Conservation (phyloP, 2,329 filamentous ascomycete genomes). For the Ophiostoma pallidulum region DNA sequence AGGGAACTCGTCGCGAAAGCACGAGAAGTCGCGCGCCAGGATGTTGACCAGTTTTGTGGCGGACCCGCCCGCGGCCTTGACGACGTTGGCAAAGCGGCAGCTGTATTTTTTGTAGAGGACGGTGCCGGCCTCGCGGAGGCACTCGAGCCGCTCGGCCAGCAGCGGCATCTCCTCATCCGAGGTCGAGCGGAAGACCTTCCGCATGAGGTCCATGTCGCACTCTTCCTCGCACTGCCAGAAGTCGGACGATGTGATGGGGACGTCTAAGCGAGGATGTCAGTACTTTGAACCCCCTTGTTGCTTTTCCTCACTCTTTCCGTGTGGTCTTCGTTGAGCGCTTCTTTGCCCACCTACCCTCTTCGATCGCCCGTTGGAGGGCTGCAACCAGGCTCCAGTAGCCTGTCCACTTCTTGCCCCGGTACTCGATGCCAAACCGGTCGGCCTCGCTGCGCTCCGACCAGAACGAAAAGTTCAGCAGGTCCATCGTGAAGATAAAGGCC, state of each 20-base stretch:
- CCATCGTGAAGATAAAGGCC: slow-evolving; percentile 95
- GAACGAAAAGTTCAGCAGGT: slow-evolving; percentile 92
- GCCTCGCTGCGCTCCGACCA: slow-evolving; percentile 68
- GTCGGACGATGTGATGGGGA: slow-evolving; percentile 78
- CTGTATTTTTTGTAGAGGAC: slow-evolving; percentile 74
- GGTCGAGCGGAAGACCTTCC: slow-evolving; percentile 73
- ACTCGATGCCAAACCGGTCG: slow-evolving; percentile 74
- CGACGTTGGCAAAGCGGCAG: slow-evolving; percentile 62
- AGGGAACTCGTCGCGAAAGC: slow-evolving; percentile 71
- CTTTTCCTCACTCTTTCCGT: background rate
- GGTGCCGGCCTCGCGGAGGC: slow-evolving; percentile 72
- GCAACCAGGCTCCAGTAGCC: slow-evolving; percentile 95
- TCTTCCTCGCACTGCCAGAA: slow-evolving; percentile 75
- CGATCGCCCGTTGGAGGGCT: slow-evolving; percentile 72
- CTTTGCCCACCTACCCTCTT: slow-evolving; percentile 55
- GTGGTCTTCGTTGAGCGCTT: background rate
- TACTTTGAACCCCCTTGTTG: background rate
- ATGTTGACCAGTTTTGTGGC: slow-evolving; percentile 80
- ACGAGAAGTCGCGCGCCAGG: slow-evolving; percentile 69
- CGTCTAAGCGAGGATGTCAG: slow-evolving; percentile 45
- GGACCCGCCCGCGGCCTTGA: slow-evolving; percentile 65
- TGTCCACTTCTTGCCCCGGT: slow-evolving; percentile 73
- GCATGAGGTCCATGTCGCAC: slow-evolving; percentile 65
- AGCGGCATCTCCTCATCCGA: slow-evolving; percentile 84
- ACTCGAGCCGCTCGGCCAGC: slow-evolving; percentile 64